Percentiles rank a stretch among this genome's conserved stretches.
Conservation (phyloP, 768 basidiomycete genomes). For the Naganishia kalamii region DNA sequence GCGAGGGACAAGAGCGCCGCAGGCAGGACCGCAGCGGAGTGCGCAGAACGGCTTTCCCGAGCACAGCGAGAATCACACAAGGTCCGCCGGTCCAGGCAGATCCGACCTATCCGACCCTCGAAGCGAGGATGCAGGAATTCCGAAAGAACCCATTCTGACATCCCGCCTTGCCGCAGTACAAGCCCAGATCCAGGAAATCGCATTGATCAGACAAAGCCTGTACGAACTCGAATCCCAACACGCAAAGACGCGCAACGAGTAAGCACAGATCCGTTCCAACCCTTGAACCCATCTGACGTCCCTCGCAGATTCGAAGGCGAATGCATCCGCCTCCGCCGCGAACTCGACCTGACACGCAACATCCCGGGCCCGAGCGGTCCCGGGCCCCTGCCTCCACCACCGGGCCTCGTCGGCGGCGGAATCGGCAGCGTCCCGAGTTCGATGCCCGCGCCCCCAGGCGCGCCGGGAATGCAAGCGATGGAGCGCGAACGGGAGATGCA, state of each 20-base stretch:
- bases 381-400: slow-evolving; percentile 44
- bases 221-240: slow-evolving; percentile 90
- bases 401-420: slow-evolving; percentile 29
- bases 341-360: slow-evolving; percentile 52
- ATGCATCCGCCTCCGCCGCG: slow-evolving; percentile 62
- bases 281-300: background rate
- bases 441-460: slow-evolving; percentile 30
- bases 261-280: slow-evolving; percentile 5
- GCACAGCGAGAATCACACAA: too few relatives aligned
- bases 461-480: slow-evolving; percentile 20
- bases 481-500: slow-evolving; percentile 39
- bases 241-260: slow-evolving; percentile 69
- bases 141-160: too few relatives aligned
- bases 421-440: slow-evolving; percentile 29
- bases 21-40: too few relatives aligned
- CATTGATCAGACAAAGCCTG: slow-evolving; percentile 77
- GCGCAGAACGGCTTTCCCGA: too few relatives aligned
- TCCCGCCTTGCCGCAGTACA: too few relatives aligned
- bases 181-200: slow-evolving; percentile 78
- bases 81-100: too few relatives aligned
- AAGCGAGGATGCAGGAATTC: too few relatives aligned
- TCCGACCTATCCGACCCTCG: too few relatives aligned
- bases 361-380: slow-evolving; percentile 35
- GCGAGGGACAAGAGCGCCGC: too few relatives aligned
- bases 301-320: slow-evolving; percentile 67